Base-by-base conservation (phyloP, 306 rosid genomes). In the Erythrophleum fordii region DNA sequence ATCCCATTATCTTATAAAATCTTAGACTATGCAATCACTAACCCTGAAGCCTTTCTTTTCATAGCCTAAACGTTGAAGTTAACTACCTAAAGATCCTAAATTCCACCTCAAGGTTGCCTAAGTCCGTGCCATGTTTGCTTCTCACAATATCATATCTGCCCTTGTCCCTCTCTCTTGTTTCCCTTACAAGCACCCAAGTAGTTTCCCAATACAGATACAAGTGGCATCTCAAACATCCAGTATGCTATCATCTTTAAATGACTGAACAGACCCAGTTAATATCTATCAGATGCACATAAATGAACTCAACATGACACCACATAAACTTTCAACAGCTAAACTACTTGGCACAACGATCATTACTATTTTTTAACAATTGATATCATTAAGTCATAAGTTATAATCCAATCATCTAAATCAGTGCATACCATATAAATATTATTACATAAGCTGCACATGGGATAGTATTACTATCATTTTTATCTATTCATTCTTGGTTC, bases 401-500 rank as follows among this genome's bases (percentile, higher is more conserved):
- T 44, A 61, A 44, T 11, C 25, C 46, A 34, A 11, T 60, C 34
- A 35, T 8, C 72, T 26, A 41, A 67, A 69, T 79, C 65, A 45
- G 65, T 2, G 0, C 76, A 29, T 11, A 45, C 25, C 18, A 8
- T 26, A 29, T 17, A 23, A 46, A 26, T 25, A 76, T 77, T 39
- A 34, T 56, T 55, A 34, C 59, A 65, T n/a, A 56, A 67, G 64
- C 52, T 3, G 61, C 56, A 48, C 45, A 75, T 17, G 29, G 12
- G 45, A 42, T 59, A 75, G 42, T 11, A 7, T 41, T 45, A 55
- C 49, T 34, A 72, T 56, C 52, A 45, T 35, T 68, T 35, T 39
- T 69, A 41, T 64, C 23, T 35, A 75, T 44, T 39, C 67, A 7
- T 48, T 37, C 39, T 39, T 75, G 12, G 45, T 75, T 48, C 76